These are phyloP conservation scores for Penicillium antarcticum DNA, from an alignment of 495 filamentous ascomycete species.

Conservation along the genomic window DNA sequence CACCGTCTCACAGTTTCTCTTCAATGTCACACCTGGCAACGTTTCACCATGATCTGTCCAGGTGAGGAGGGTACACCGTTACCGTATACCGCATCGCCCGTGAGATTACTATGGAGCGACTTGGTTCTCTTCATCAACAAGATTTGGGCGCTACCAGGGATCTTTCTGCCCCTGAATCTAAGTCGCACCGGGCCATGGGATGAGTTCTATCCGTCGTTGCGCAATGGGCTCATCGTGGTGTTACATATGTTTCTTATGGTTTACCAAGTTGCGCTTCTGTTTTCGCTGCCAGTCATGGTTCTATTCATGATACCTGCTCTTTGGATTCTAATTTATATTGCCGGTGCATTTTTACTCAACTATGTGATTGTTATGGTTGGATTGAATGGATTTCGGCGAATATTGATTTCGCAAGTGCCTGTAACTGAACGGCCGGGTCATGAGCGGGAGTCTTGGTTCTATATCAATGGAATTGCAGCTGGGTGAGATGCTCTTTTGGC, in stretches of 20 bases:
- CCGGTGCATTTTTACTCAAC: conserved; percentile 43
- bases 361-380: conserved; percentile 40
- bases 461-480: conserved; percentile 35
- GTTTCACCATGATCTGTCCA: conserved; percentile 8
- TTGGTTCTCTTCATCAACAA: conserved; percentile 50
- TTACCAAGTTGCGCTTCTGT: conserved; percentile 30
- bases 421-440: conserved; percentile 16
- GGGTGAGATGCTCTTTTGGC: conserved; percentile 20
- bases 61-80: conserved; percentile 19
- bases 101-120: conserved; percentile 52
- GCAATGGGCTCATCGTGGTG: conserved; percentile 47
- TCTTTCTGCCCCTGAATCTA: conserved; percentile 51
- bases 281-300: conserved; percentile 46
- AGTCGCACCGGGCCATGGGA: conserved; percentile 48
- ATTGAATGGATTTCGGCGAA: conserved; percentile 36
- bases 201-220: conserved; percentile 52
- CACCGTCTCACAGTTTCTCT: background rate
- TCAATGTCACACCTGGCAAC: background rate
- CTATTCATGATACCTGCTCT: conserved; percentile 45
- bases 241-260: conserved; percentile 50
- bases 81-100: conserved; percentile 59
- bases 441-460: conserved; percentile 36
- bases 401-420: conserved; percentile 25
- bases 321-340: conserved; percentile 42
- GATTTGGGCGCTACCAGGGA: conserved; percentile 47